A percentile compares a stretch with the other conserved stretches of the same genome.
Conservation (phyloP, 495 filamentous ascomycete genomes). For the Glonium stellatum region DNA sequence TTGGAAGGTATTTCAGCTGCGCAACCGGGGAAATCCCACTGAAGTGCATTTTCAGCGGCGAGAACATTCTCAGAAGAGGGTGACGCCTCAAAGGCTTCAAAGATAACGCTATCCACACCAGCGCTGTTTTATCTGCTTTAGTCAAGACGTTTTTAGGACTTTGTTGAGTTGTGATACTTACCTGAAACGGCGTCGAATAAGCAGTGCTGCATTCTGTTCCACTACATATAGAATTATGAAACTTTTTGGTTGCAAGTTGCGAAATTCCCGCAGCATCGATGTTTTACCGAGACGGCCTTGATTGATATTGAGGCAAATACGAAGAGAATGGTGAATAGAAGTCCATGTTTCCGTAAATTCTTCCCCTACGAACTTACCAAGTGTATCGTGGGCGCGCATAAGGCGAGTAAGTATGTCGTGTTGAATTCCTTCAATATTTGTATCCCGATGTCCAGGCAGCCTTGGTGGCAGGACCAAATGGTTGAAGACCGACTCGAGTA, state of each 20-base stretch:
- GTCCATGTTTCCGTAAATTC: conserved; percentile 28
- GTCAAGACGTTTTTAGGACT: not conserved
- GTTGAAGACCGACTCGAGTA: conserved; percentile 32
- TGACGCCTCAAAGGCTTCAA: conserved; percentile 52
- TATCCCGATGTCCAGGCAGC: conserved; percentile 42
- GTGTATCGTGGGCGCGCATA: conserved; percentile 29
- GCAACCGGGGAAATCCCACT: conserved; percentile 39
- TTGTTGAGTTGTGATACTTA: conserved; percentile 31
- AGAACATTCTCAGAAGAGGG: conserved; percentile 42
- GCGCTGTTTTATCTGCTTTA: not conserved
- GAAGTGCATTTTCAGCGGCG: conserved; percentile 34
- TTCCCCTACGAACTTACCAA: conserved; percentile 21
- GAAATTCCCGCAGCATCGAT: conserved; percentile 34
- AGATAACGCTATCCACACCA: conserved; percentile 26
- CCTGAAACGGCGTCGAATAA: conserved; percentile 40
- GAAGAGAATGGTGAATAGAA: conserved; percentile 35
- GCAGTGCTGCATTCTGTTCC: conserved; percentile 50
- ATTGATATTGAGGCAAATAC: conserved; percentile 32
- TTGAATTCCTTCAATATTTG: conserved; percentile 36
- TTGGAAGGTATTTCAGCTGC: conserved; percentile 35
- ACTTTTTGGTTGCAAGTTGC: conserved; percentile 28
- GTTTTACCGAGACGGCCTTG: conserved; percentile 26
- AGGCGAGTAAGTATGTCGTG: conserved; percentile 35
- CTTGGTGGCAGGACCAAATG: conserved; percentile 44
- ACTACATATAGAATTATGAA: conserved; percentile 44